Evolutionary conservation across 345 rosid species (phyloP).

Genomic region (Citrus unshiu): DNA sequence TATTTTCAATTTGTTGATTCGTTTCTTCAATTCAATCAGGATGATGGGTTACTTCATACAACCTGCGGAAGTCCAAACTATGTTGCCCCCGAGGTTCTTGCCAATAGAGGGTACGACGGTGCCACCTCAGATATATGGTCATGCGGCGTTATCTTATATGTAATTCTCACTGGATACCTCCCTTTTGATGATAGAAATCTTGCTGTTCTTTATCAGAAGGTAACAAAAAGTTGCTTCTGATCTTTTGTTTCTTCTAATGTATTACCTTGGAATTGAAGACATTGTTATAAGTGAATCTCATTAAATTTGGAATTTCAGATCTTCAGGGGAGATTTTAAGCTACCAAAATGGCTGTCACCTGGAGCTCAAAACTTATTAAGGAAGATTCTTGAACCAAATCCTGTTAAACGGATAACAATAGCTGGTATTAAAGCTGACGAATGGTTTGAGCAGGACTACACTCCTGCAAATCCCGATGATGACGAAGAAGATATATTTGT

Average conservation of each 20-base stretch:
- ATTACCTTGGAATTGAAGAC: background rate
- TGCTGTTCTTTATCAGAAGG: conserved; percentile 93
- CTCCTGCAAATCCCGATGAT: conserved; percentile 56
- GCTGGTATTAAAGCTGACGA: conserved; percentile 60
- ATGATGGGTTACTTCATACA: conserved; percentile 89
- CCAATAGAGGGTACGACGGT: conserved; percentile 85
- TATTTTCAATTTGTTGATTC: background rate
- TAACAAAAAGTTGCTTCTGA: conserved; percentile 13
- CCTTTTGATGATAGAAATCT: conserved; percentile 97
- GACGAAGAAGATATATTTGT: conserved; percentile 60
- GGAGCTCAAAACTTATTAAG: conserved; percentile 74
- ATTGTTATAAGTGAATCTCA: background rate
- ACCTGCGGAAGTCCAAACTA: conserved; percentile 99
- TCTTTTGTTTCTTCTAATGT: background rate
- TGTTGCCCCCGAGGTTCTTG: conserved; percentile 92
- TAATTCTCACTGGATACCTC: conserved; percentile 78
- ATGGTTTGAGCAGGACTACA: conserved; percentile 73
- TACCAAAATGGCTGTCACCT: conserved; percentile 75
- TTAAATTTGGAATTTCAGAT: conserved; percentile 41
- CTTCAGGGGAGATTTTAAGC: conserved; percentile 77
- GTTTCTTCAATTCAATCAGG: conserved; percentile 29
- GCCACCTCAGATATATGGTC: conserved; percentile 94
- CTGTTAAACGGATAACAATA: conserved; percentile 59
- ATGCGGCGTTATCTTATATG: conserved; percentile 87
- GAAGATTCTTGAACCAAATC: conserved; percentile 86